phyloP scores from a whole-genome alignment of 371 early-diverging fungal species.

The Mortierella sp. region DNA sequence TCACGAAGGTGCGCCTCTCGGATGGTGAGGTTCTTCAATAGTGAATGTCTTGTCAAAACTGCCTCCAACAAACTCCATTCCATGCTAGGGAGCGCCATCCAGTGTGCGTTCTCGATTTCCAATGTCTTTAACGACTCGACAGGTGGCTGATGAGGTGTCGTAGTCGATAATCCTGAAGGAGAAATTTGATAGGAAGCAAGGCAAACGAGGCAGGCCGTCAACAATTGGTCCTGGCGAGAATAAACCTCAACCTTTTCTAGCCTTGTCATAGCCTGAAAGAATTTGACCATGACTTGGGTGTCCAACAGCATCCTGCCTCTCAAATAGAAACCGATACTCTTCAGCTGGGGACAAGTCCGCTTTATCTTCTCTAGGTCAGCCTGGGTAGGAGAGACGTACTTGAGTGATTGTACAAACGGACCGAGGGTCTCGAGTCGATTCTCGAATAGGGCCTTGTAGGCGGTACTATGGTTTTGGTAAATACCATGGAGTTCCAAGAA shows the following conservation, averaged over 20 bases:
- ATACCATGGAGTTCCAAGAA: conserved; percentile 28
- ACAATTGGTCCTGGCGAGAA: conserved; percentile 8
- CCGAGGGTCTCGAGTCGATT: conserved; percentile 30
- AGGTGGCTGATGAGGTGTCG: background rate
- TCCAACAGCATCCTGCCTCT: conserved; percentile 5
- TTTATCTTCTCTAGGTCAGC: conserved; percentile 28
- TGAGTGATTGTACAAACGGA: conserved; percentile 30
- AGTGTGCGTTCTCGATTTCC: conserved; percentile 14
- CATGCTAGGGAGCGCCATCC: conserved; percentile 3
- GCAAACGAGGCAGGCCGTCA: conserved; percentile 9
- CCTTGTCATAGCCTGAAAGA: conserved; percentile 12
- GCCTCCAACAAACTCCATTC: conserved; percentile 17
- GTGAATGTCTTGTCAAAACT: conserved; percentile 18
- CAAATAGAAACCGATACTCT: conserved; percentile 16
- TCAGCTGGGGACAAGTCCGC: conserved; percentile 24
- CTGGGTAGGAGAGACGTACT: conserved; percentile 19
- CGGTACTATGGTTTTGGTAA: conserved; percentile 16
- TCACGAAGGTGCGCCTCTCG: background rate
- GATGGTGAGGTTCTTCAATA: conserved; percentile 4
- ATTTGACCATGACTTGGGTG: conserved; percentile 3
- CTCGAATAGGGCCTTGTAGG: conserved; percentile 15
- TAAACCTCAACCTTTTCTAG: conserved; percentile 23
- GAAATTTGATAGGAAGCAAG: conserved; percentile 16
- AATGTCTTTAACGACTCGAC: conserved; percentile 4
- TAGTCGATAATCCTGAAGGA: background rate